Evolutionary conservation across 352 stramenopile species (phyloP), one percentile per base, ranked within the genome.

Genomic region (Phytophthora hibernalis): DNA sequence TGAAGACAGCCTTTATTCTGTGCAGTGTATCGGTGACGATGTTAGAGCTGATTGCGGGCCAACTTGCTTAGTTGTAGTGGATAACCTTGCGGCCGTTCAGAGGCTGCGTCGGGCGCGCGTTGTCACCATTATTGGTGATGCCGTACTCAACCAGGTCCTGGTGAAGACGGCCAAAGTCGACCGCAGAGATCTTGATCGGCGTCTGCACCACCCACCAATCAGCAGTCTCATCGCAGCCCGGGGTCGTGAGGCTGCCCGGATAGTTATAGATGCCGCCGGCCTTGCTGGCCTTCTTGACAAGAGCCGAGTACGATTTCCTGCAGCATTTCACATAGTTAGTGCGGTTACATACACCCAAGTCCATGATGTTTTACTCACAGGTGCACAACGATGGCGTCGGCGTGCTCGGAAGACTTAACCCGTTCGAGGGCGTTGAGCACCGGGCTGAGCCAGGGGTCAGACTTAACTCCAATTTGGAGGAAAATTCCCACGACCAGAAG

Each of bases 131-230:
- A 40, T 84, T 65, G 2, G 76, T 78, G 22, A 72, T 74, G 21
- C 76, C 44, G 56, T 71, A 77, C 43, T 79, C 52, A 0, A 66
- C 28, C 31, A 80, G 60, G 54, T 79, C 65, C 24, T 77, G 35
- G 38, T 70, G 58, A 43, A 90, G 59, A 26, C 70, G 65, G 15
- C 48, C 30, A 9, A 85, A 73, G 56, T 87, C 76, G 5, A 35
- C 16, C 0, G 56, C 21, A 0, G 76, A 84, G 44, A 91, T 77
- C 31, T 66, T 75, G 40, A 91, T 60, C 16, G 80, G 76, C 24
- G 65, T 75, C 54, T 83, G 48, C 42, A 90, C 61, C 20, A 92
- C 74, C 79, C 81, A 92, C 83, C 83, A 92, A 54, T 89, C 72
- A 1, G 79, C 83, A 40, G 56, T 80, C 56, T 90, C 83, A 42